Evolutionary conservation across 495 filamentous ascomycete genomes (phyloP).

Genomic region (Parmelia sp.): DNA sequence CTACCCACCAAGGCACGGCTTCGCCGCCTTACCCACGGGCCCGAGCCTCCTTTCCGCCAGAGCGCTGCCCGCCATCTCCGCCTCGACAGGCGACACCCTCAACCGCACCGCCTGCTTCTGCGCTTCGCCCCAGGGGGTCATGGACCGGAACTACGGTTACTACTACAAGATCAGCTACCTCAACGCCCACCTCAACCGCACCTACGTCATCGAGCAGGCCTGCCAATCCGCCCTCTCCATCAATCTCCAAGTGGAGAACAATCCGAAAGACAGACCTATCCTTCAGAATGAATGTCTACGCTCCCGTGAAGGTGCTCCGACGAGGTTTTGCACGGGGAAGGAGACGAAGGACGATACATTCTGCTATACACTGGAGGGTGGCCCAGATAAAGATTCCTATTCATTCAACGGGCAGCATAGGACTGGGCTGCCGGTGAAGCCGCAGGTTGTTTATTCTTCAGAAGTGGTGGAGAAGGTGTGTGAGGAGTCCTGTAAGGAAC

Average conservation of each 20-base stretch:
- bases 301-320: background rate
- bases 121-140: background rate
- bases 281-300: constrained; percentile 1
- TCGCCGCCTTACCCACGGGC: background rate
- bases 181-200: constrained; percentile 1
- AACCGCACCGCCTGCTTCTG: constrained; percentile 12
- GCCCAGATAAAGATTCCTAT: background rate
- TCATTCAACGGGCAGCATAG: background rate
- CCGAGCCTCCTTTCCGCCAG: background rate
- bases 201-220: background rate
- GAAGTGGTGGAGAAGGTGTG: background rate
- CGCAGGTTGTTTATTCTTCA: background rate
- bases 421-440: background rate
- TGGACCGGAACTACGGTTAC: constrained; percentile 4
- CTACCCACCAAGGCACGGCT: background rate
- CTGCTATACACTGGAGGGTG: background rate
- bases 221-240: background rate
- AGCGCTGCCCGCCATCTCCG: background rate
- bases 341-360: background rate
- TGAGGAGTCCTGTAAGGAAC: background rate
- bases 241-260: background rate
- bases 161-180: constrained; percentile 4
- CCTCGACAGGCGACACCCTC: constrained; percentile 1
- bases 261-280: background rate
- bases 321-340: background rate